These are phyloP conservation scores for Pittosporum tobira DNA, from an alignment of 129 eudicot genomes.

Conservation along the genomic window DNA sequence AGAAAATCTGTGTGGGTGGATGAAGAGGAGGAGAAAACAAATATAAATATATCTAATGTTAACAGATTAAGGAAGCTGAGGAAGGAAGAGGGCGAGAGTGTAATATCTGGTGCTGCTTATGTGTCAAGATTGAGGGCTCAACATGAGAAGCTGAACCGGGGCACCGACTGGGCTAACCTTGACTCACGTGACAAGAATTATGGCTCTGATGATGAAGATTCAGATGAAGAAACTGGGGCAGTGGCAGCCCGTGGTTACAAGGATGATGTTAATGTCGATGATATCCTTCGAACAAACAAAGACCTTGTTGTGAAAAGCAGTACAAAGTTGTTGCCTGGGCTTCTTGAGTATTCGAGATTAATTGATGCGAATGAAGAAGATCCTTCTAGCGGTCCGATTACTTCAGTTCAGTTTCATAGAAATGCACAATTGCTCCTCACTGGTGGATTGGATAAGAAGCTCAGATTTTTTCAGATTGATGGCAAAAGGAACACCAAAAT, in stretches of 20 bases:
- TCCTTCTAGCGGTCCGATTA: slow-evolving; percentile 49
- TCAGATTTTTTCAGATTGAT: slow-evolving; percentile 86
- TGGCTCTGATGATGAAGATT: slow-evolving; percentile 52
- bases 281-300: slow-evolving; percentile 46
- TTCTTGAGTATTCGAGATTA: slow-evolving; percentile 64
- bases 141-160: slow-evolving; percentile 70
- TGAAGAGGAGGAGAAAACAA: slow-evolving; percentile 68
- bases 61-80: slow-evolving; percentile 78
- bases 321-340: slow-evolving; percentile 55
- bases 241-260: slow-evolving; percentile 22
- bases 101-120: slow-evolving; percentile 69
- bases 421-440: slow-evolving; percentile 86
- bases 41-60: too few species aligned
- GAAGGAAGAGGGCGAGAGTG: slow-evolving; percentile 66
- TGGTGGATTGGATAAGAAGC: slow-evolving; percentile 66
- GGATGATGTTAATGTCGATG: slow-evolving; percentile 33
- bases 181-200: slow-evolving; percentile 27
- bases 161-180: slow-evolving; percentile 78
- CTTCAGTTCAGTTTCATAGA: too few species aligned
- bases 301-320: slow-evolving; percentile 73
- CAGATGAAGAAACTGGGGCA: slow-evolving; percentile 40
- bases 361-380: slow-evolving; percentile 72
- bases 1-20: slow-evolving; percentile 54
- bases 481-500: slow-evolving; percentile 76
- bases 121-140: slow-evolving; percentile 86